phyloP scores from a whole-genome alignment of 2,329 filamentous ascomycete species.

The Aspergillus sp. region DNA sequence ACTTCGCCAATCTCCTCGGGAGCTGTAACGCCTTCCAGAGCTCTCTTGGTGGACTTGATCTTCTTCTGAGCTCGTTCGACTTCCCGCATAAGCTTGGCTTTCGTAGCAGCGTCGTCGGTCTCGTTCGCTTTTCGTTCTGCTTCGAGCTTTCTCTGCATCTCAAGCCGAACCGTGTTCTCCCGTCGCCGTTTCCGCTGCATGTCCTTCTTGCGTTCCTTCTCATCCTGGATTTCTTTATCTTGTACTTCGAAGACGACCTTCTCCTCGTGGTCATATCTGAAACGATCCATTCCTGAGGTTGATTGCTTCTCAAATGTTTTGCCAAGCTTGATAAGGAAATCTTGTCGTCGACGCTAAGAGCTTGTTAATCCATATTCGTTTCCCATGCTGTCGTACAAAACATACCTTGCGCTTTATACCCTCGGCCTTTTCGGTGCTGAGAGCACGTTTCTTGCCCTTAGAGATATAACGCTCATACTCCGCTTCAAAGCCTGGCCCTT shows the following conservation, averaged over 20 bases:
- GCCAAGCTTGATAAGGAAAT: slow-evolving; percentile 51
- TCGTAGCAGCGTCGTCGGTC: slow-evolving; percentile 75
- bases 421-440: slow-evolving; percentile 61
- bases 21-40: slow-evolving; percentile 73
- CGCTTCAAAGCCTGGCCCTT: slow-evolving; percentile 45
- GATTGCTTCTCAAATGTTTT: slow-evolving; percentile 61
- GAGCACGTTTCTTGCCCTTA: slow-evolving; percentile 58
- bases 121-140: slow-evolving; percentile 71
- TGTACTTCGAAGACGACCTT: slow-evolving; percentile 81
- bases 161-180: slow-evolving; percentile 88
- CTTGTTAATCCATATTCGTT: slow-evolving; percentile 7
- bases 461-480: slow-evolving; percentile 50
- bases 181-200: slow-evolving; percentile 96
- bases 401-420: slow-evolving; percentile 57
- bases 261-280: slow-evolving; percentile 68
- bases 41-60: slow-evolving; percentile 80
- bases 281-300: slow-evolving; percentile 66
- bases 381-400: slow-evolving; percentile 10
- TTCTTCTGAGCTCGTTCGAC: slow-evolving; percentile 89
- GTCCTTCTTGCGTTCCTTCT: slow-evolving; percentile 99
- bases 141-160: slow-evolving; percentile 72
- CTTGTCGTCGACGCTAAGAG: slow-evolving; percentile 51
- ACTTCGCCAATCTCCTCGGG: slow-evolving; percentile 67
- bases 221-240: slow-evolving; percentile 80
- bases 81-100: slow-evolving; percentile 71